phyloP scores from a whole-genome alignment of 495 filamentous ascomycete genomes.

The Bacidia rubella region DNA sequence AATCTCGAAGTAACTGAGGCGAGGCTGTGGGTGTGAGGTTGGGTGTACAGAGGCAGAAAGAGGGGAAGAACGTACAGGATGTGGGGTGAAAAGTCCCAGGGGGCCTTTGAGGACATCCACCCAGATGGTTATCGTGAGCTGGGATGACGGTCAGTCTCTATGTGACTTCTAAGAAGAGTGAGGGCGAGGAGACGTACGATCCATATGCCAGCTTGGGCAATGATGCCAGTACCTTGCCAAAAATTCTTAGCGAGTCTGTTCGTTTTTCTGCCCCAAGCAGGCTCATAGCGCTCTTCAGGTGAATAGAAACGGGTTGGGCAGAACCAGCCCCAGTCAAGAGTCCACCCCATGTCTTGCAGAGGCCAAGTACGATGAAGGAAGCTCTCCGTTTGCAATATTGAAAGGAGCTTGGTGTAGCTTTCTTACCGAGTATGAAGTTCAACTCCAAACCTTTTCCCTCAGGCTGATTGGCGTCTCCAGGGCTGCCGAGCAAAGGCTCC shows the following conservation, averaged over 20 bases:
- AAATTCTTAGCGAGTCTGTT: neutral
- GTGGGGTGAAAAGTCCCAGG: conserved; percentile 64
- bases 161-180: neutral
- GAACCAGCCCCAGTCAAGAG: no score
- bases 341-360: no score
- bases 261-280: neutral
- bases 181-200: conserved; percentile 33
- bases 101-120: conserved; percentile 52
- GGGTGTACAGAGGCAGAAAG: no score
- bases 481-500: conserved; percentile 63
- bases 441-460: conserved; percentile 44
- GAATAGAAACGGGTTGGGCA: neutral
- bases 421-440: conserved; percentile 67
- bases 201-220: conserved; percentile 55
- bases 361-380: no score
- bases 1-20: no score
- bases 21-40: no score
- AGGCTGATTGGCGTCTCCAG: conserved; percentile 59
- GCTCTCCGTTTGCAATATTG: no score
- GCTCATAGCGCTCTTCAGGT: neutral
- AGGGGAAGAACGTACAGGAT: conserved; percentile 45
- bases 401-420: no score
- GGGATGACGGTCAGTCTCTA: conserved; percentile 16
- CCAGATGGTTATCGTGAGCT: conserved; percentile 65
- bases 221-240: conserved; percentile 46